Evolutionary conservation across 2,329 filamentous ascomycete genomes (phyloP), one percentile per base, ranked within the genome.

Genomic region (Sporothrix protearum): DNA sequence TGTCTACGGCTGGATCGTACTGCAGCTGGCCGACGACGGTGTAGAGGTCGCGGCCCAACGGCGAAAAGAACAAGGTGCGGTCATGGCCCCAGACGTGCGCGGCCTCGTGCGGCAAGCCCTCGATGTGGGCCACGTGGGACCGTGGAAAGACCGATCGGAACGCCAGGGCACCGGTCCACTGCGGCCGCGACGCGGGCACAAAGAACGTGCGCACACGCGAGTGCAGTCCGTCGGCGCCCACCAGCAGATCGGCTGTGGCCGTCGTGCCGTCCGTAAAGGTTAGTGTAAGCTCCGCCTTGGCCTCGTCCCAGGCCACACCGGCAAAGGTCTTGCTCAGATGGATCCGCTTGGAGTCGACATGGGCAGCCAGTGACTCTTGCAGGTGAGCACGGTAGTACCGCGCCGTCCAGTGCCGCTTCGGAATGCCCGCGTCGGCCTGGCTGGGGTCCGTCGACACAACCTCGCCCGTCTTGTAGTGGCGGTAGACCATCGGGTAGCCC

Each of bases 171-270:
- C 83, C 83, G 6, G 81, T 84, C 79, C 82, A 83, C 6, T 73
- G 76, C 0, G 83, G 77, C 16, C 76, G 76, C 14, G 82, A 80
- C 0, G 79, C 76, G 0, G 83, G 82, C 1, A 84, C 79, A 69
- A 86, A 83, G n/a, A 81, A 81, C 30, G 77, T 78, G 14, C 81
- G 79, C 30, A 85, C 80, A 1, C 80, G 78, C 25, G 84, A 86
- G 74, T 84, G 83, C 63, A 87, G 83, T 51, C 86, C 86, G 76
- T 88, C 85, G 0, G 85, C 83, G 0, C 85, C 85, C 19, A 88
- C 80, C 30, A 87, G 75, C 53, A 86, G 76, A 73, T 87, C 84
- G 0, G 83, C 84, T 0, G 77, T 76, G 0, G 79, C 79, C 2
- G 76, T 79, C 0, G 80, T 81, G 6, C 83, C 84, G 74, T 87